These are phyloP conservation scores for Hypoxylon fragiforme DNA, from an alignment of 495 filamentous ascomycete species.

Conservation along the genomic window DNA sequence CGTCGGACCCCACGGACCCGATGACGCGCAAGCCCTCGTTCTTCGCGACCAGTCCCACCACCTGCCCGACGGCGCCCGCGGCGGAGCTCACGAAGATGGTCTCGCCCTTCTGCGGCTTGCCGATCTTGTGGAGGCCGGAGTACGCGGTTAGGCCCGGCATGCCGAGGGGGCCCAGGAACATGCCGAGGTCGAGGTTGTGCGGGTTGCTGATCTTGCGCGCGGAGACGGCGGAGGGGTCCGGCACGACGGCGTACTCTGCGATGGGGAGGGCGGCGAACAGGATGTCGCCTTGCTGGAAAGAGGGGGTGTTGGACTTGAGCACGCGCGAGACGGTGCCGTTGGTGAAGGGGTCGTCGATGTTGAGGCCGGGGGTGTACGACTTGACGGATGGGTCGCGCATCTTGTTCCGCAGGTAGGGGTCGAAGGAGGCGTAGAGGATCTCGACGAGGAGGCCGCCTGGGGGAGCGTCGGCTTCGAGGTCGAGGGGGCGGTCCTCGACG, in stretches of 20 bases:
- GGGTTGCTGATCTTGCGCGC: slow-evolving; percentile 60
- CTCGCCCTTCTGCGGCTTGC: slow-evolving; percentile 83
- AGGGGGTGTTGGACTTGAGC: slow-evolving; percentile 63
- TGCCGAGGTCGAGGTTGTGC: slow-evolving; percentile 62
- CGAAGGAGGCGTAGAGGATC: slow-evolving; percentile 78
- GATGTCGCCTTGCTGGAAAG: slow-evolving; percentile 68
- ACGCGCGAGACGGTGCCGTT: slow-evolving; percentile 64
- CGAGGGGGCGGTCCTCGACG: slow-evolving; percentile 69
- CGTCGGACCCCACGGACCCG: slow-evolving; percentile 66
- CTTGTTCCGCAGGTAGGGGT: slow-evolving; percentile 85
- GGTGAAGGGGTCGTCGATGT: slow-evolving; percentile 58
- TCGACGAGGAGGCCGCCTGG: slow-evolving; percentile 70
- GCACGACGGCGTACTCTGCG: slow-evolving; percentile 63
- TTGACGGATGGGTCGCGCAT: slow-evolving; percentile 55
- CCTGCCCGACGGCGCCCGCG: slow-evolving; percentile 79
- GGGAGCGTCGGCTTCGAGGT: slow-evolving; percentile 65
- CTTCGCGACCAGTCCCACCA: slow-evolving; percentile 86
- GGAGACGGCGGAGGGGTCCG: slow-evolving; percentile 32
- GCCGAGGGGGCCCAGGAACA: slow-evolving; percentile 74
- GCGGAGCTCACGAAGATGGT: slow-evolving; percentile 85
- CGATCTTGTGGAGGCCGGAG: slow-evolving; percentile 78
- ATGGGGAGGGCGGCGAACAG: slow-evolving; percentile 61
- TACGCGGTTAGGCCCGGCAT: slow-evolving; percentile 90
- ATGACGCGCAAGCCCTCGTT: slow-evolving; percentile 84
- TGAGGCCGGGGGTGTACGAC: slow-evolving; percentile 66